Percentiles rank a stretch among this genome's conserved stretches.
phyloP scores from a whole-genome alignment of 257 asterid genomes.

The Gynochthodes officinalis region DNA sequence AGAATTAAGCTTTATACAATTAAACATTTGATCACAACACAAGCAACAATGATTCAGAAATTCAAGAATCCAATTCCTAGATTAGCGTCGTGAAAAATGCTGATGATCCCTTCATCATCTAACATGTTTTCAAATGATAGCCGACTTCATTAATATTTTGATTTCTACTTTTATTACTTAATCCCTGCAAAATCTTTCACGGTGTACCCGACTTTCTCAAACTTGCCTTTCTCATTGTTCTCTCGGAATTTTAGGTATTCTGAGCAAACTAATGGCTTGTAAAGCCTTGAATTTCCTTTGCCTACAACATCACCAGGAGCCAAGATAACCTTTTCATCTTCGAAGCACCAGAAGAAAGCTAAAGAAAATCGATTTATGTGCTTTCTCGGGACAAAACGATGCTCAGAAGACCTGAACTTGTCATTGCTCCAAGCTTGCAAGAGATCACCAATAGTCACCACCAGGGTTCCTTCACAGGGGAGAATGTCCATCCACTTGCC shows the following conservation, averaged over 20 bases:
- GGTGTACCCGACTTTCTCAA: constrained; percentile 68
- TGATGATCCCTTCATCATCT: not conserved
- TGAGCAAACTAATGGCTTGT: constrained; percentile 49
- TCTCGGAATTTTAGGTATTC: constrained; percentile 58
- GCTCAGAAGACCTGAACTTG: constrained; percentile 59
- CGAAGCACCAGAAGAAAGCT: constrained; percentile 77
- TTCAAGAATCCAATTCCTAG: constrained; percentile 9
- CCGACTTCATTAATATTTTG: not conserved
- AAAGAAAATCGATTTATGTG: constrained; percentile 47
- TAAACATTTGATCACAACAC: not conserved
- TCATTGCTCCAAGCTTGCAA: constrained; percentile 78
- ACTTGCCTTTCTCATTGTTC: constrained; percentile 58
- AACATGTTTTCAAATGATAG: constrained; percentile 8
- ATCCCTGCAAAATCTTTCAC: constrained; percentile 62
- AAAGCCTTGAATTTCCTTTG: constrained; percentile 30
- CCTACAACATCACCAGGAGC: constrained; percentile 62
- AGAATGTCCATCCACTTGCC: constrained; percentile 59
- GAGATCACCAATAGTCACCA: constrained; percentile 67
- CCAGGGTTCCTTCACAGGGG: constrained; percentile 58
- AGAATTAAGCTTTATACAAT: not conserved
- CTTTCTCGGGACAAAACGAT: constrained; percentile 51
- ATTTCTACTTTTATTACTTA: constrained; percentile 12
- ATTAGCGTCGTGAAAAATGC: not conserved
- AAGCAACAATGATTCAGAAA: not conserved
- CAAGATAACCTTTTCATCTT: constrained; percentile 53